Evolutionary conservation across 805 yeast genomes (phyloP).

Genomic region (Candida methanosorbosa): DNA sequence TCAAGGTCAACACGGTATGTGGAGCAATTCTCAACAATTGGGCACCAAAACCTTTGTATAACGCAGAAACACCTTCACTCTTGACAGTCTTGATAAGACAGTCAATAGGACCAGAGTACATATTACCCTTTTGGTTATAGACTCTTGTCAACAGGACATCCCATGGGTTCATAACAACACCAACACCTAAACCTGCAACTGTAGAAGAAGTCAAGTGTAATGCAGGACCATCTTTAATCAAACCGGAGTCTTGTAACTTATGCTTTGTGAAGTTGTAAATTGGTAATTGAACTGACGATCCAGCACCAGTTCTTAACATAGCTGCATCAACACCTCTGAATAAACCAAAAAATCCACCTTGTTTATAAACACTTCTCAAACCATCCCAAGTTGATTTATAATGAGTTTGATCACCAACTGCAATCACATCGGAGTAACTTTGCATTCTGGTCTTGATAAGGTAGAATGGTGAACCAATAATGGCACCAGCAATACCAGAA

Average conservation of each 20-base stretch:
- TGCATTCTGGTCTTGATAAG: constrained; percentile 95
- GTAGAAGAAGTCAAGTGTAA: constrained; percentile 70
- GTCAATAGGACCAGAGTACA: constrained; percentile 82
- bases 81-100: constrained; percentile 77
- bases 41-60: constrained; percentile 93
- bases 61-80: constrained; percentile 78
- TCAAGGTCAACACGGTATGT: constrained; percentile 82
- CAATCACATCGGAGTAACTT: constrained; percentile 59
- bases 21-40: constrained; percentile 91
- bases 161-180: constrained; percentile 95
- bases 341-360: constrained; percentile 72
- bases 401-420: constrained; percentile 89
- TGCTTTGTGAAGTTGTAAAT: constrained; percentile 74
- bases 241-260: constrained; percentile 41
- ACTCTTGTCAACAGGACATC: constrained; percentile 92
- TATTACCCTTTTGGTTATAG: constrained; percentile 86
- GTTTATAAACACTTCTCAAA: constrained; percentile 43
- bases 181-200: constrained; percentile 84
- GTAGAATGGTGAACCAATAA: constrained; percentile 85
- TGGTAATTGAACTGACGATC: constrained; percentile 92
- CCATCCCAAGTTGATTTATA: constrained; percentile 69
- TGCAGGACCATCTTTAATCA: constrained; percentile 54
- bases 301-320: constrained; percentile 86
- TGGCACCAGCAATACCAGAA: constrained; percentile 86
- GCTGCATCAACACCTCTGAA: constrained; percentile 95